Conservation (phyloP, 345 rosid species). For the Eucalyptus camaldulensis region DNA sequence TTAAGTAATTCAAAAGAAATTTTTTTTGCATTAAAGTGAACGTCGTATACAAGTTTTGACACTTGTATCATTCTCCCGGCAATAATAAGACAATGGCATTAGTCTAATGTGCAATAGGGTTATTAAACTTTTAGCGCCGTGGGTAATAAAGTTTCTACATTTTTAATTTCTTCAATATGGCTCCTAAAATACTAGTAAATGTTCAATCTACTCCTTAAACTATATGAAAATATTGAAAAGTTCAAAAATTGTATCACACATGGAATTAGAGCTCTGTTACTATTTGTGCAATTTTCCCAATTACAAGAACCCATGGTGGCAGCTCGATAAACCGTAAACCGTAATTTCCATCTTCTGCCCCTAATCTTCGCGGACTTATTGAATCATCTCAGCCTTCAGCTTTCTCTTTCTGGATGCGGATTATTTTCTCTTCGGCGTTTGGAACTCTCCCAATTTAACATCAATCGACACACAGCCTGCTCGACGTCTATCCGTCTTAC, state of each 20-base stretch:
- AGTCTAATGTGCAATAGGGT: no score
- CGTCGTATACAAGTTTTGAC: no score
- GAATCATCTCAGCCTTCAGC: neutral
- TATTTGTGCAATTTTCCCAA: no score
- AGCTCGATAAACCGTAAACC: neutral
- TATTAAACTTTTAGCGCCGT: no score
- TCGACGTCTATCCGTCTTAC: fast-evolving
- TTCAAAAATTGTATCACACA: fast-evolving
- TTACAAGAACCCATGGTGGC: neutral
- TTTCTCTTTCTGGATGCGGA: neutral
- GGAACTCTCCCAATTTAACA: neutral
- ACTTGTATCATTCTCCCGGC: no score
- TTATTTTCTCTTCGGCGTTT: neutral
- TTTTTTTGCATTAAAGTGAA: no score
- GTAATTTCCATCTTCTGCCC: neutral
- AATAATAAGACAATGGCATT: no score
- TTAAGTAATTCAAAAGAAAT: no score
- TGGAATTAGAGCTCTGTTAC: fast-evolving
- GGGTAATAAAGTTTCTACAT: fast-evolving
- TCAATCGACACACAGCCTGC: neutral
- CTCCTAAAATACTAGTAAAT: fast-evolving
- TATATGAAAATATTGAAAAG: no score
- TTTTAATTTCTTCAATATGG: no score
- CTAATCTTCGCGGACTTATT: neutral
- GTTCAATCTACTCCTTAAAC: fast-evolving